Evolutionary conservation across 768 basidiomycete species (phyloP).

Genomic region (Tricholoma hemisulphureum): DNA sequence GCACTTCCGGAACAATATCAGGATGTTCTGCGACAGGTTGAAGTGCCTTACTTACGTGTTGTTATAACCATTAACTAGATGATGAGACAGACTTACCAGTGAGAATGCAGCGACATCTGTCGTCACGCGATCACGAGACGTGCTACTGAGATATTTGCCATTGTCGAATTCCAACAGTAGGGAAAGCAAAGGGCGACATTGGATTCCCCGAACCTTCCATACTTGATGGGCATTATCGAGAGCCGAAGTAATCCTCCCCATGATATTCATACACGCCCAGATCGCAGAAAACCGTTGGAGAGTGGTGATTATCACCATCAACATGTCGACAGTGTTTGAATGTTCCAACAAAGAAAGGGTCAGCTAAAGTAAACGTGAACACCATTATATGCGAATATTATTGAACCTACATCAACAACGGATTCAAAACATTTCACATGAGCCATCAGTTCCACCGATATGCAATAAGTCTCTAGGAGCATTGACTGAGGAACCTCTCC

Average conservation of each 20-base stretch:
- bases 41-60: constrained; percentile 38
- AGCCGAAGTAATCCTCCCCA: constrained; percentile 51
- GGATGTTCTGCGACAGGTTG: constrained; percentile 42
- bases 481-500: constrained; percentile 17
- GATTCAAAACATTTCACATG: constrained; percentile 63
- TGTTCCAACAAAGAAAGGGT: constrained; percentile 54
- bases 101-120: constrained; percentile 62
- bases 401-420: constrained; percentile 61
- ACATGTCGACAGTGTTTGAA: constrained; percentile 48
- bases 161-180: constrained; percentile 66
- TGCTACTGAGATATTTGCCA: constrained; percentile 50
- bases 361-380: constrained; percentile 35
- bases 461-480: constrained; percentile 55
- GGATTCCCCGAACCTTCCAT: constrained; percentile 64
- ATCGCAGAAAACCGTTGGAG: constrained; percentile 70
- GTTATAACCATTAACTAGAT: background rate
- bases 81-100: constrained; percentile 41
- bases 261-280: constrained; percentile 76
- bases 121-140: constrained; percentile 57
- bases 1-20: constrained; percentile 42
- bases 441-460: constrained; percentile 59
- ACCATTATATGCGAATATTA: background rate
- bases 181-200: constrained; percentile 61
- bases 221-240: constrained; percentile 61
- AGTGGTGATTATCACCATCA: constrained; percentile 65